These are phyloP conservation scores for Nakazawaea pomicola DNA, from an alignment of 805 yeast genomes.

Conservation along the genomic window DNA sequence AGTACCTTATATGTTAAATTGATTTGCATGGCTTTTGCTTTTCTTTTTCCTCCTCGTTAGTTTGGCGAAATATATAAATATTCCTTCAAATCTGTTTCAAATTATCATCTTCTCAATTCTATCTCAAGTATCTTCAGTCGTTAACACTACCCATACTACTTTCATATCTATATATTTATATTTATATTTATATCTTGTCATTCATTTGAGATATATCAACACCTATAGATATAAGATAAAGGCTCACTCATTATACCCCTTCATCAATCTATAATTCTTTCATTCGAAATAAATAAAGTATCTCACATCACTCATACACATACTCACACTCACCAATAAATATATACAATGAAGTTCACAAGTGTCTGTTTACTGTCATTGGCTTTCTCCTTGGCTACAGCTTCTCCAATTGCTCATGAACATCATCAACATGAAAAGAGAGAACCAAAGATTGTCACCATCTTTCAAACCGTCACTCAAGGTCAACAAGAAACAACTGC, in stretches of 20 bases:
- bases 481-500: conserved; percentile 14
- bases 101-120: not conserved
- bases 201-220: not conserved
- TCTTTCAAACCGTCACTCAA: conserved; percentile 24
- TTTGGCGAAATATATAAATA: too few species aligned
- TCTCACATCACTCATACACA: too few species aligned
- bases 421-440: conserved; percentile 44
- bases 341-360: conserved; percentile 10
- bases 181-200: too few species aligned
- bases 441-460: conserved; percentile 40
- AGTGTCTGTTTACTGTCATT: conserved; percentile 4
- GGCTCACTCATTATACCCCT: too few species aligned
- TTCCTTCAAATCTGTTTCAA: not conserved
- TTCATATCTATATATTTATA: too few species aligned
- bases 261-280: not conserved
- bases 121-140: too few species aligned
- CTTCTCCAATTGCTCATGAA: conserved; percentile 27
- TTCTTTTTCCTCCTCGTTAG: not conserved
- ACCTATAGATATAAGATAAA: not conserved
- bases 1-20: too few species aligned
- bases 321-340: not conserved
- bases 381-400: conserved; percentile 15
- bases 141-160: too few species aligned
- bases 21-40: too few species aligned
- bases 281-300: not conserved